A percentile compares a stretch with the other conserved stretches of the same genome.
Conservation (phyloP, 345 rosid genomes). For the Salix koriyanagi region DNA sequence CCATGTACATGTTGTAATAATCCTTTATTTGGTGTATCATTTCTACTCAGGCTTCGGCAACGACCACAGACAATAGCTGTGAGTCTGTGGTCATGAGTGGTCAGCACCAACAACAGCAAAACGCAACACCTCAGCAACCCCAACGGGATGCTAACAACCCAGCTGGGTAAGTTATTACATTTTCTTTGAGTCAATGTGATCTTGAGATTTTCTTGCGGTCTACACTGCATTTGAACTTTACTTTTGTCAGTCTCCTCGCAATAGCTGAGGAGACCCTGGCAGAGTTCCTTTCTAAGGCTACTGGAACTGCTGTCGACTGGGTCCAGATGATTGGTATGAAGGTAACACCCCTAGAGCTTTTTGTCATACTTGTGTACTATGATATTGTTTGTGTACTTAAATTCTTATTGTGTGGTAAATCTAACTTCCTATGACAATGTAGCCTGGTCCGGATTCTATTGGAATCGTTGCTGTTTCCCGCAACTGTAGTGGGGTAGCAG, state of each 20-base stretch:
- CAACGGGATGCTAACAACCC: conserved; percentile 95
- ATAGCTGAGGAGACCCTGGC: conserved; percentile 95
- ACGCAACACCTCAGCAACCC: conserved; percentile 91
- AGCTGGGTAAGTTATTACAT: conserved; percentile 64
- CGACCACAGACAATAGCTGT: conserved; percentile 99
- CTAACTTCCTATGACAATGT: conserved; percentile 7
- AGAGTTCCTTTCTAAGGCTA: conserved; percentile 92
- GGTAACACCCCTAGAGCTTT: conserved; percentile 34
- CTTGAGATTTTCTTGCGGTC: background rate
- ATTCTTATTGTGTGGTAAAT: background rate
- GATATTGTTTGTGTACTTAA: background rate
- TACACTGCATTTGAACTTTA: background rate
- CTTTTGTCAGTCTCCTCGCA: conserved; percentile 59
- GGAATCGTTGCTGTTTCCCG: conserved; percentile 98
- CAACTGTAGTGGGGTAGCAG: conserved; percentile 96
- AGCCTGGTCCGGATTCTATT: conserved; percentile 99
- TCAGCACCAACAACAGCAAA: conserved; percentile 95
- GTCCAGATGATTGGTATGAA: conserved; percentile 99
- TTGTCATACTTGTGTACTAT: background rate
- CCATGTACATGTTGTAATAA: background rate
- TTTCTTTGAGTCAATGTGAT: background rate
- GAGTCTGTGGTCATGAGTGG: conserved; percentile 99
- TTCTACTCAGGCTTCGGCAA: conserved; percentile 60
- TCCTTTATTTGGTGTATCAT: background rate
- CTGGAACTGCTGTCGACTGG: conserved; percentile 99